Base-by-base conservation (phyloP, 1,284 basidiomycete genomes). In the Taiwanofungus camphoratus region DNA sequence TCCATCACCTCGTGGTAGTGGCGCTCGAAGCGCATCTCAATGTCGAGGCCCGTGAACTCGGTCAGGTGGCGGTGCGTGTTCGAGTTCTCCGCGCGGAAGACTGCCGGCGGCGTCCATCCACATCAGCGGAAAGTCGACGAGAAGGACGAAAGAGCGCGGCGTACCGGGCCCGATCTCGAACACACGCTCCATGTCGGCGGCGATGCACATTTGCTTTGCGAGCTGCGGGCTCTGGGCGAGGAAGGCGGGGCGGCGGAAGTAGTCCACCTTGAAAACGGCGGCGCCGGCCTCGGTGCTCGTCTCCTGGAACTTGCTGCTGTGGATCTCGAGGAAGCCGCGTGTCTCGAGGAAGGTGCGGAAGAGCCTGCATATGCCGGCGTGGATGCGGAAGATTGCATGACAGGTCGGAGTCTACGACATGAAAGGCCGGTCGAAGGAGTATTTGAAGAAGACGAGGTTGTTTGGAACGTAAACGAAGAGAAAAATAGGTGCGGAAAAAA, bases 121-220 rank as follows among this genome's bases (percentile, higher is more conserved):
- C 19, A 4, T 21, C 9, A 20, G 15, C 13, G n/a, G 11, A 18
- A 23, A 26, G 15, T 18, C 21, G 26, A 31, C 4, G 24, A 23
- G 11, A 27, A 31, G 21, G 33, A 18, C 30, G n/a, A 20, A 30
- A 9, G 22, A 26, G 16, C 13, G 22, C 2, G 5, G 50, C 55
- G 15, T 34, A 57, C 55, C 55, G 11, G 78, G 77, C 1, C 77
- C 82, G 48, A 86, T 81, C 65, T 86, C 82, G 61, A 80, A 85
- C 5, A 86, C 82, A 35, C 74, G 62, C 51, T 81, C 81, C 68
- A 85, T 77, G 62, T 85, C 82, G 41, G 77, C 80, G 15, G 81
- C 76, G 47, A 86, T 84, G 52, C 77, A 79, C 81, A 85, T 85
- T 67, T 86, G 82, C 67, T 86, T 86, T 44, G 77, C 78, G 19